phyloP scores from a whole-genome alignment of 331 rosid genomes.

The Dryas integrifolia region DNA sequence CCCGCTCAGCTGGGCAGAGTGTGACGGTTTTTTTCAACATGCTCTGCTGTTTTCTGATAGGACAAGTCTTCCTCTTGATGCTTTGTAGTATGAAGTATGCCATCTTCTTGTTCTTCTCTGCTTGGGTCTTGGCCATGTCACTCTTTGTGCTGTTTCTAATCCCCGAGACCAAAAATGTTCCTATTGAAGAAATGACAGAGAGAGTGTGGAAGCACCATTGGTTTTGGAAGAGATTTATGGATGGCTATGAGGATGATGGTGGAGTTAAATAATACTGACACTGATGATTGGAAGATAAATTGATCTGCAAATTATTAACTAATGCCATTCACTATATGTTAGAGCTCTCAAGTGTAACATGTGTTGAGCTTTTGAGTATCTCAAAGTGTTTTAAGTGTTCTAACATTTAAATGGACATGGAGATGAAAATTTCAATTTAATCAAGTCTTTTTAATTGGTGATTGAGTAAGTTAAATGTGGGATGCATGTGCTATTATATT shows the following conservation, averaged over 20 bases:
- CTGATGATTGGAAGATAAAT: too few relatives aligned
- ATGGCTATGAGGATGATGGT: background rate
- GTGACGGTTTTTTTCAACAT: slow-evolving; percentile 51
- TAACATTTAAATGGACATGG: too few relatives aligned
- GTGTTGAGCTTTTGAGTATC: too few relatives aligned
- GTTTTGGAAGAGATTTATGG: slow-evolving; percentile 24
- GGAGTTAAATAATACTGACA: background rate
- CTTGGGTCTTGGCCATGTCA: slow-evolving; percentile 17
- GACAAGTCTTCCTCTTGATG: slow-evolving; percentile 30
- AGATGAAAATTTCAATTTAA: too few relatives aligned
- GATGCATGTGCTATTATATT: too few relatives aligned
- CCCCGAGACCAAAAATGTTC: slow-evolving; percentile 29
- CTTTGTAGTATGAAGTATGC: slow-evolving; percentile 24
- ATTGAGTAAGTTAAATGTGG: too few relatives aligned
- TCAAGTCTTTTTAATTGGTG: too few relatives aligned
- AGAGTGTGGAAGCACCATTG: slow-evolving; percentile 32
- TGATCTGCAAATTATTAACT: too few relatives aligned
- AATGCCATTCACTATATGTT: too few relatives aligned
- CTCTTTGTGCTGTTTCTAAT: slow-evolving; percentile 15
- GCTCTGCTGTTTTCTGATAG: slow-evolving; percentile 27
- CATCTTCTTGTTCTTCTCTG: slow-evolving; percentile 30
- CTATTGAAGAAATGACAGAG: slow-evolving; percentile 30
- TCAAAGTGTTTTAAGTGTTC: too few relatives aligned
- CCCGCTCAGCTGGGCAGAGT: slow-evolving; percentile 60
- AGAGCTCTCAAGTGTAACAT: too few relatives aligned